Evolutionary conservation across 208 protist species (phyloP).

Genomic region (Acanthamoeba quina): DNA sequence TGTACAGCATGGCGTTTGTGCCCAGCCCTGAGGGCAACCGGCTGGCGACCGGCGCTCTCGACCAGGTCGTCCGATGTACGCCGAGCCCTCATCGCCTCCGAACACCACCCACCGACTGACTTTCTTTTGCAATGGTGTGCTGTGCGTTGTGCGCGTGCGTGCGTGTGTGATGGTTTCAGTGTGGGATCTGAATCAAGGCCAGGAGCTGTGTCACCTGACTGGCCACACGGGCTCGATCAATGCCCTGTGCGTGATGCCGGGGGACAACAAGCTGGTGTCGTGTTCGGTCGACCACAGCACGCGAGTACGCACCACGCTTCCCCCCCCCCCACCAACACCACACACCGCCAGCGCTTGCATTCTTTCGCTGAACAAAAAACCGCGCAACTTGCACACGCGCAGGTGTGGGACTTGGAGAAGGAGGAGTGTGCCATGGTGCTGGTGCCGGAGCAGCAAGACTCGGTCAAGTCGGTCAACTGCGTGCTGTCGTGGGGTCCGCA

Average conservation of each 20-base stretch:
- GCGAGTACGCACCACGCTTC: neutral
- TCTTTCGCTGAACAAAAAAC: neutral
- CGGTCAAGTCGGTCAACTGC: conserved; percentile 48
- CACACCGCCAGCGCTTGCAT: too few species aligned
- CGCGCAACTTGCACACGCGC: neutral
- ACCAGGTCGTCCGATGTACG: conserved; percentile 20
- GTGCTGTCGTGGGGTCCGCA: neutral
- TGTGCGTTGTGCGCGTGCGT: neutral
- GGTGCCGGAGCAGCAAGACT: conserved; percentile 3
- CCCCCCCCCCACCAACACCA: neutral
- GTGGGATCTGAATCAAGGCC: neutral
- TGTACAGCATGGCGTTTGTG: conserved; percentile 46
- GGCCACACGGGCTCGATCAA: conserved; percentile 11
- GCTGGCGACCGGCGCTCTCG: conserved; percentile 8
- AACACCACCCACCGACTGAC: neutral
- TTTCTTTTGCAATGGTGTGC: too few species aligned
- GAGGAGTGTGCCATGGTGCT: conserved; percentile 8
- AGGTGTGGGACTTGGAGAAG: conserved; percentile 43
- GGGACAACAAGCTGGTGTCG: conserved; percentile 12
- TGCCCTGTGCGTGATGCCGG: conserved; percentile 4
- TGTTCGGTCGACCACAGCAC: conserved; percentile 53
- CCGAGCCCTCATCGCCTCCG: neutral
- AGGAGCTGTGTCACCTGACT: conserved; percentile 15
- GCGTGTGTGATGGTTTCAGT: neutral
- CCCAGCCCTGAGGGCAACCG: neutral